A percentile compares a stretch with the other conserved stretches of the same genome.
Evolutionary conservation across 768 basidiomycete genomes (phyloP).

Genomic region (Termitomyces titanicus): DNA sequence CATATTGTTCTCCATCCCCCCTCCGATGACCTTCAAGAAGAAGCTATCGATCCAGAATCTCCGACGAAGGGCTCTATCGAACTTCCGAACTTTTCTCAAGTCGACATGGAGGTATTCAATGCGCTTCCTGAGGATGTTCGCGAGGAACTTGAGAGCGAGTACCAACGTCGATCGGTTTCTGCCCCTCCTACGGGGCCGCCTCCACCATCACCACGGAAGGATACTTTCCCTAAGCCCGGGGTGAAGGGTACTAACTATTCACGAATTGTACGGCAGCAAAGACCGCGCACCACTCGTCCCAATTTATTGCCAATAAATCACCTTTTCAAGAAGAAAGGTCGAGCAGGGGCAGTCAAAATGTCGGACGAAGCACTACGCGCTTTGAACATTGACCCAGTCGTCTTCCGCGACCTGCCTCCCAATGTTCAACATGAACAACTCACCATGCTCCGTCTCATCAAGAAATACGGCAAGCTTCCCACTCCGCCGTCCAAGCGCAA

Average conservation of each 20-base stretch:
- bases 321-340: conserved; percentile 28
- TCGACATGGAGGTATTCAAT: conserved; percentile 67
- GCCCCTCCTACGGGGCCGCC: conserved; percentile 30
- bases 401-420: conserved; percentile 61
- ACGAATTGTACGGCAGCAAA: conserved; percentile 61
- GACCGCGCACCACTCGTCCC: conserved; percentile 44
- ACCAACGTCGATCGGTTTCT: conserved; percentile 55
- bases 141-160: conserved; percentile 64
- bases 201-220: conserved; percentile 14
- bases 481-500: conserved; percentile 40
- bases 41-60: conserved; percentile 2
- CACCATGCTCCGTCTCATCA: conserved; percentile 49
- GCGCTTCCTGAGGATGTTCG: conserved; percentile 69
- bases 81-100: conserved; percentile 72
- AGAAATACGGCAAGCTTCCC: conserved; percentile 37
- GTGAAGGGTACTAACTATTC: conserved; percentile 43
- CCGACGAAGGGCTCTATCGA: conserved; percentile 28
- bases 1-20: conserved; percentile 17
- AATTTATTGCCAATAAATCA: conserved; percentile 28
- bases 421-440: conserved; percentile 75
- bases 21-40: conserved; percentile 10
- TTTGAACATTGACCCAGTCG: conserved; percentile 70
- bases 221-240: conserved; percentile 27
- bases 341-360: conserved; percentile 36
- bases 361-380: conserved; percentile 54